phyloP scores from a whole-genome alignment of 129 eudicot species.

The Escallonia herrerae region DNA sequence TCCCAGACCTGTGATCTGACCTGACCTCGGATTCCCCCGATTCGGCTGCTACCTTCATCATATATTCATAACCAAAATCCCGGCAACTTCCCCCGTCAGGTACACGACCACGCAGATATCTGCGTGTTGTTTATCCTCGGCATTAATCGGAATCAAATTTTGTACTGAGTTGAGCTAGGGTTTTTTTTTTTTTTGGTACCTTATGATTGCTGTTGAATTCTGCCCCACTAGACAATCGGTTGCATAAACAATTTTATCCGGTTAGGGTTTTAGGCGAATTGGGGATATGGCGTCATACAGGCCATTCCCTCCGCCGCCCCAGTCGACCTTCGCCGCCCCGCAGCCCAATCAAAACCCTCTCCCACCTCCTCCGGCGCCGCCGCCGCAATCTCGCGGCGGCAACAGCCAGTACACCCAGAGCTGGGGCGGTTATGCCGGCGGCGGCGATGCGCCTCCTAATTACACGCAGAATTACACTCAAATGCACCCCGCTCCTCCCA shows the following conservation, averaged over 20 bases:
- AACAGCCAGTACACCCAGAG: conserved; percentile 51
- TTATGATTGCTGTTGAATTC: no score
- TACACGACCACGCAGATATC: no score
- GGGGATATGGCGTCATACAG: conserved; percentile 65
- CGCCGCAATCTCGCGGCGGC: conserved; percentile 38
- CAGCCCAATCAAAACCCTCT: conserved; percentile 37
- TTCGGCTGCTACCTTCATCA: no score
- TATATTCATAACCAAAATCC: no score
- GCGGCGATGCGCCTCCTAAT: conserved; percentile 12
- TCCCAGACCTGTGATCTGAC: no score
- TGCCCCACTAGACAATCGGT: no score
- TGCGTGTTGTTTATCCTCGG: no score
- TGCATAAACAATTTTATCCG: background rate
- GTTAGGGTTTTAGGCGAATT: conserved; percentile 24
- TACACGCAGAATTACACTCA: conserved; percentile 17
- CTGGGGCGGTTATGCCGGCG: conserved; percentile 45
- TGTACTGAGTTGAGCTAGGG: no score
- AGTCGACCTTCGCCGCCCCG: conserved; percentile 51
- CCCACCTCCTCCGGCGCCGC: conserved; percentile 38
- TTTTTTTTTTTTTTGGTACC: no score
- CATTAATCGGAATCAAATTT: no score
- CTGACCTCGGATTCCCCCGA: no score
- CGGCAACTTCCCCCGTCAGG: no score
- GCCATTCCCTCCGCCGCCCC: conserved; percentile 77
- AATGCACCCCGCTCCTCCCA: conserved; percentile 4